Base-by-base conservation (phyloP, 805 yeast genomes). In the Spathaspora girioi region DNA sequence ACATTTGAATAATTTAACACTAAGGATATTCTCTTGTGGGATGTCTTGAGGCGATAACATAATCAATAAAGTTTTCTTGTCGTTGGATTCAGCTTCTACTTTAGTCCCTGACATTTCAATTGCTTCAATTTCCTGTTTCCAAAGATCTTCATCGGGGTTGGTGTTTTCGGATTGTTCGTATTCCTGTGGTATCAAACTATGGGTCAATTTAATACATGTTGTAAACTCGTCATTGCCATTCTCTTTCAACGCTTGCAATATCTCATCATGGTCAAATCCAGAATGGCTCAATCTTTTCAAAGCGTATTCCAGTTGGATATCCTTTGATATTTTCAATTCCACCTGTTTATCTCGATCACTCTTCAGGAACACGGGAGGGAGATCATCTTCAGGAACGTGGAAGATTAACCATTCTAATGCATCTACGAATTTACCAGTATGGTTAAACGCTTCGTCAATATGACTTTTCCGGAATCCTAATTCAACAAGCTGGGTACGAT, bases 301-400 rank as follows among this genome's bases (percentile, higher is more conserved):
- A 42, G 80, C 70, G 54, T 83, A 77, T 63, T 88, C 89, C n/a
- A 66, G 61, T 49, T 77, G 74, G 38, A 83, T 60, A 56, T 82
- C 78, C 10, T 75, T 76, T 3, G 85, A 70, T n/a, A 80, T 70
- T 54, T 79, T 87, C 42, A 87, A 72, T 49, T 79, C 76, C 20
- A 83, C 78, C 46, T 78, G 80, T 0, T 86, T 73, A 57, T 84
- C 90, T 44, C 76, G 77, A 19, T 77, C 76, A 41, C 80, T 69
- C 54, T 84, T 82, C 15, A 78, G 75, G 59, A 87, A 87, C 45
- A 75, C 71, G 0, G 69, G 57, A 0, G 99, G 99, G 31, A 93
- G 71, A 60, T 93, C 99, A 62, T 92, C 98, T 56, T 94, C 97
- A 0, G 98, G 98, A 2, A 93, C 81, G 61, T 93, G 94, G 57